These are phyloP conservation scores for Oxyria digyna DNA, from an alignment of 148 eudicot species.

Conservation along the genomic window DNA sequence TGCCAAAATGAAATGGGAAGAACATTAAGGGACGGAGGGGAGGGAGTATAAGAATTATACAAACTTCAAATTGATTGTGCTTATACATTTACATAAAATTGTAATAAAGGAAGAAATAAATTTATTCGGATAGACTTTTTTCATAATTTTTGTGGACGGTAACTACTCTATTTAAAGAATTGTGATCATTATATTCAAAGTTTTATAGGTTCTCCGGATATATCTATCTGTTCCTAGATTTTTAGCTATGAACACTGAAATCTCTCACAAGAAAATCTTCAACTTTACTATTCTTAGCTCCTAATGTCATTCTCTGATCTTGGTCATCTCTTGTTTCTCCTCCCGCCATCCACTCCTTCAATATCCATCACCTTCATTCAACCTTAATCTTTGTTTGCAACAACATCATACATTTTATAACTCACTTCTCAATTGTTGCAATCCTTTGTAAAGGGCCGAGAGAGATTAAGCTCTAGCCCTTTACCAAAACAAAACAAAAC, in stretches of 20 bases:
- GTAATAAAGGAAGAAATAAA: neutral
- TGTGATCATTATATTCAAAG: neutral
- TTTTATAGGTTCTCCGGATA: neutral
- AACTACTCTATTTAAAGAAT: neutral
- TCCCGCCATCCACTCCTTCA: neutral
- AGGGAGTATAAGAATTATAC: neutral
- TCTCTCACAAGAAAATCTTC: neutral
- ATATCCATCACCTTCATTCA: neutral
- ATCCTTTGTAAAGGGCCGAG: slow-evolving; percentile 6
- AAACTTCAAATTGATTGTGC: neutral
- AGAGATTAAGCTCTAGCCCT: slow-evolving; percentile 8
- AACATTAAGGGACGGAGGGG: no score
- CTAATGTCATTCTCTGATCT: neutral
- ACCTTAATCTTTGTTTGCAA: slow-evolving; percentile 3
- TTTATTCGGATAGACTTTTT: neutral
- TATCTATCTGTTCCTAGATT: neutral
- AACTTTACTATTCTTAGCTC: slow-evolving; percentile 3
- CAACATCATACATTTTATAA: neutral
- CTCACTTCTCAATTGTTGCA: neutral
- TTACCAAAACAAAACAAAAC: neutral
- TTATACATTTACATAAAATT: neutral
- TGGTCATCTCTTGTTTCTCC: neutral
- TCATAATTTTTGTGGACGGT: neutral
- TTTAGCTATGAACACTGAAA: neutral
- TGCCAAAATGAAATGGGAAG: no score